These are phyloP conservation scores for Ophiostoma populinum DNA, from an alignment of 2,329 filamentous ascomycete species.

Conservation along the genomic window DNA sequence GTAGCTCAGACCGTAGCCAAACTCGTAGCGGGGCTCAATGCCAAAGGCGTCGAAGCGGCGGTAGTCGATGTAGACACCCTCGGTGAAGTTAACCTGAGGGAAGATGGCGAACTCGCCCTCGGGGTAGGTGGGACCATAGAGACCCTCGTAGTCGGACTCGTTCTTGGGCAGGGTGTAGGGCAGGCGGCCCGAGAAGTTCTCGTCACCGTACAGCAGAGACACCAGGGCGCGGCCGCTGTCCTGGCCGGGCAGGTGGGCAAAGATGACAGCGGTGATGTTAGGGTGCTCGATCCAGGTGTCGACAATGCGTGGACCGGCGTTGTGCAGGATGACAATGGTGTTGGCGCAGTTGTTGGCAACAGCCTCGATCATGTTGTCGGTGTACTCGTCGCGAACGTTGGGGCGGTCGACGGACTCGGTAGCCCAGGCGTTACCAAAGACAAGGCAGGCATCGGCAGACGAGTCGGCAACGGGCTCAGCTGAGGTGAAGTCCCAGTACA, in stretches of 20 bases:
- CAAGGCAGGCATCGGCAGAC: conserved; percentile 43
- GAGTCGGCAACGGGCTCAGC: conserved; percentile 20
- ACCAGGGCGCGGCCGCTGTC: conserved; percentile 28
- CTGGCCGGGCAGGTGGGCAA: conserved; percentile 33
- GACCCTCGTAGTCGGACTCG: conserved; percentile 20
- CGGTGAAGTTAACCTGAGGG: conserved; percentile 52
- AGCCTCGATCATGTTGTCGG: conserved; percentile 35
- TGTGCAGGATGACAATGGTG: conserved; percentile 51
- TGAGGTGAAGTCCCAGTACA: conserved; percentile 39
- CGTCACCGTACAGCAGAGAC: conserved; percentile 26
- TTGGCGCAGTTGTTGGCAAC: conserved; percentile 35
- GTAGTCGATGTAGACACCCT: conserved; percentile 66
- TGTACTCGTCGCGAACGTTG: conserved; percentile 51
- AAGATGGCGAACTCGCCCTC: conserved; percentile 27
- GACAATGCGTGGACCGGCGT: conserved; percentile 29
- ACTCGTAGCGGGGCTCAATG: conserved; percentile 54
- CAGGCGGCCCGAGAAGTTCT: conserved; percentile 25
- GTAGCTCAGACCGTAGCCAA: conserved; percentile 62
- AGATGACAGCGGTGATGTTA: conserved; percentile 34
- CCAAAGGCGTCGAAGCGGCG: conserved; percentile 47
- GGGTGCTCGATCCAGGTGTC: conserved; percentile 32
- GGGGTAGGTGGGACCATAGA: conserved; percentile 12
- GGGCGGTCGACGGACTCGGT: conserved; percentile 59
- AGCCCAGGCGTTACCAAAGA: conserved; percentile 51
- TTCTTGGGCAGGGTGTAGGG: conserved; percentile 28